Percentiles rank a stretch among this genome's conserved stretches.
These are phyloP conservation scores for Pezizomycotina sp. DNA, from an alignment of 2,329 filamentous ascomycete species.

Conservation along the genomic window DNA sequence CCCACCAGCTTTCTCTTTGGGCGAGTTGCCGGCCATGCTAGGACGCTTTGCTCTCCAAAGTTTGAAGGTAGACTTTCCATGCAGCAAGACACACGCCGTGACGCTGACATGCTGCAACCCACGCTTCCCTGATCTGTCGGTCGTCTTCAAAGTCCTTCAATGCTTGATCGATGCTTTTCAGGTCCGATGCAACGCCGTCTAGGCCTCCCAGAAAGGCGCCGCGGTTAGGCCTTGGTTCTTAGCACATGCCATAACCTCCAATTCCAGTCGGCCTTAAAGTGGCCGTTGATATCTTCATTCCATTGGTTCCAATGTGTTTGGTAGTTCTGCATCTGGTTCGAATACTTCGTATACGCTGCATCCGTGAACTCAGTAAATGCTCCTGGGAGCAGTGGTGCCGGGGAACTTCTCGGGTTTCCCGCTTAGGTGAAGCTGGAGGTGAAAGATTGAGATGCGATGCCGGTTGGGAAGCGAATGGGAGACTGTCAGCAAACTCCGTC, in stretches of 20 bases:
- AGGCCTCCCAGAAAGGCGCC: slow-evolving; percentile 4
- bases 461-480: slow-evolving; percentile 13
- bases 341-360: slow-evolving; percentile 10
- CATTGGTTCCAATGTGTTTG: slow-evolving; percentile 18
- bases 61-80: no score
- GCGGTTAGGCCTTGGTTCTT: slow-evolving; percentile 17
- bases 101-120: no score
- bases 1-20: no score
- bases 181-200: slow-evolving; percentile 7
- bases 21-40: no score
- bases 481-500: slow-evolving; percentile 6
- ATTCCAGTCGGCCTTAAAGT: slow-evolving; percentile 11
- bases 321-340: slow-evolving; percentile 12
- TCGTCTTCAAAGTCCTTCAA: slow-evolving; percentile 12
- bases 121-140: slow-evolving; percentile 6
- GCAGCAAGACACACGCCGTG: no score
- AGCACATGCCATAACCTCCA: slow-evolving; percentile 12
- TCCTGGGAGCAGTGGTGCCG: slow-evolving; percentile 7
- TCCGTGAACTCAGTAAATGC: slow-evolving; percentile 2
- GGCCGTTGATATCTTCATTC: slow-evolving; percentile 14
- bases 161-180: slow-evolving; percentile 6
- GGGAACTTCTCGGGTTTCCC: not conserved
- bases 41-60: no score
- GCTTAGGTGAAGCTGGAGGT: not conserved
- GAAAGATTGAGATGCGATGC: slow-evolving; percentile 6